Base-by-base conservation (phyloP, 768 basidiomycete species). In the Russula vinacea region DNA sequence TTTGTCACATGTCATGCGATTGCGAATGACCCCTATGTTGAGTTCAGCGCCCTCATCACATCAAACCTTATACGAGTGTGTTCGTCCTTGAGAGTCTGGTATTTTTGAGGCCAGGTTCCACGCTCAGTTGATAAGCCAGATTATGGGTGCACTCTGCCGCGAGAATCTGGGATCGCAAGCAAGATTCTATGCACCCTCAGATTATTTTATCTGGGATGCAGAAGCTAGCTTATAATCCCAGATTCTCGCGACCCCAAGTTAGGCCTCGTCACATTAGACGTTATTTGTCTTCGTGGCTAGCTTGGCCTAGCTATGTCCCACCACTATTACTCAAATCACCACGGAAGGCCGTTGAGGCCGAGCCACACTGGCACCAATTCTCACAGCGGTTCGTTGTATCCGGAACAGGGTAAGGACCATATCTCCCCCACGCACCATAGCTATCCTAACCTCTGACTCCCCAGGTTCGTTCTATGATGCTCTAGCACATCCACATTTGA, bases 231-330 rank as follows among this genome's bases (percentile, higher is more conserved):
- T 47, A 60, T 66, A 69, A 67, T 62, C 52, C 39, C 39, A 29
- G 29, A 29, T 29, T 42, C 47, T 24, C 32, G 22, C 44, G 32
- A 24, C 40, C 56, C 51, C 5, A 29, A 29, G 29, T n/a, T n/a
- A n/a, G n/a, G n/a, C n/a, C n/a, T 56, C 67, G 56, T 62, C 56
- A 60, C 56, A 55, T 51, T 65, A 29, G 5, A 64, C 66, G 32
- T 57, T 67, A 64, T 56, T 68, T 62, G 50, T 58, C 60, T 69
- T 60, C 68, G 62, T 60, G 61, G 45, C 64, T 66, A 65, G n/a
- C n/a, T n/a, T n/a, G n/a, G n/a, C n/a, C n/a, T n/a, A n/a, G 66
- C 65, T 58, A 69, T 67, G 68, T 67, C 68, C 52, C 19, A 56
- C 62, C 33, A 24, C 58, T 60, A 67, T 68, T 64, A 64, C 62